Base-by-base conservation (phyloP, 164 flowering plant genomes). In the Litsea cubeba region DNA sequence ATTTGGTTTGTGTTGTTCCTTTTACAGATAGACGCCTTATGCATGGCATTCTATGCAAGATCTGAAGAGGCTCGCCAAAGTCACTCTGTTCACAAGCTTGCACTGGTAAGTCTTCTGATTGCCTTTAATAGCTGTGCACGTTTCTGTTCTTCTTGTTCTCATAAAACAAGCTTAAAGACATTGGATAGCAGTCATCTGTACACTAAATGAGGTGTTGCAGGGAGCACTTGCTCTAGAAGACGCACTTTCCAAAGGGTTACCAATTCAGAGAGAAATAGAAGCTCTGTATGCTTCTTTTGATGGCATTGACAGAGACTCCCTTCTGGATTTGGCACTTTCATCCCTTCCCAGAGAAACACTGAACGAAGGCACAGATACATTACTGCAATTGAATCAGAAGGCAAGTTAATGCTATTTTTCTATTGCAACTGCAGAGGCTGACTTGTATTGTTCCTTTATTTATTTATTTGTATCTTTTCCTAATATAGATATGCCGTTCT, bases 21-120 rank as follows among this genome's bases (percentile, higher is more conserved):
- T 72, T 74, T 81, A 75, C 75, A 96, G 99, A 93, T 94, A 81
- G 86, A 91, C 79, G 97, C 97, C 54, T 83, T 96, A 77, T 91
- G 97, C 80, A 87, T 90, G 95, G 99, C 99, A 73, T 96, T 96
- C 76, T 94, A 87, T 81, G 98, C 99, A 25, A 88, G 91, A 64
- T 90, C 98, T 49, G 97, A 93, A 84, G 97, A 96, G 82, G 89
- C 95, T 65, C 95, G 93, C 64, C 96, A 89, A 79, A 89, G 81
- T 82, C 94, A 94, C 76, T 90, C 92, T 80, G 87, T 86, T 76
- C 93, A 96, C 81, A 94, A 90, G 86, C 95, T 94, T 82, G 94
- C 97, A 63, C 76, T 92, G 97, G 99, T 96, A 88, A 40, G 35
- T 51, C 22, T 71, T 11, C 14, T 71, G 6, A 40, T 62, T 22